phyloP scores from a whole-genome alignment of 306 rosid genomes.

The Pyrus pyrifolia region DNA sequence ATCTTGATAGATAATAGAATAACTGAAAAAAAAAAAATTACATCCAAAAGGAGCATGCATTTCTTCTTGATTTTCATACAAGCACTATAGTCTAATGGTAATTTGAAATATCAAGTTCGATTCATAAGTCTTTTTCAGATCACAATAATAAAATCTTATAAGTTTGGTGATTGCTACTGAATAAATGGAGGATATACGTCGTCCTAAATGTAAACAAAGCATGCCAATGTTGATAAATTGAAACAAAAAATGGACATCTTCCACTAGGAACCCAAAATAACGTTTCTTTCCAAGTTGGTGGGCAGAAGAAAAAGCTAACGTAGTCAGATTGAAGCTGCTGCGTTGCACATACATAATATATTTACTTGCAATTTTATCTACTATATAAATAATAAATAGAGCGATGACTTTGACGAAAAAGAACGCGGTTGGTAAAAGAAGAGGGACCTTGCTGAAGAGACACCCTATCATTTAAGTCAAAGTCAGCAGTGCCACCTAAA shows the following conservation, averaged over 20 bases:
- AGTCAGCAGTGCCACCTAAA: no score
- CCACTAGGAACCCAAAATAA: background rate
- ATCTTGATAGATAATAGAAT: no score
- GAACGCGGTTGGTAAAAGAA: constrained; percentile 7
- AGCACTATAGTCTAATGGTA: no score
- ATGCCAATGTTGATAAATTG: constrained; percentile 16
- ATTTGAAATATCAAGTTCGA: no score
- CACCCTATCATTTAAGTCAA: no score
- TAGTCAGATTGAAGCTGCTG: background rate
- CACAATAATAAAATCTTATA: background rate
- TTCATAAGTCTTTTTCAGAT: no score
- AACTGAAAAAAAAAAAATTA: no score
- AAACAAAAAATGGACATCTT: constrained; percentile 3
- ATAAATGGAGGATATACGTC: background rate
- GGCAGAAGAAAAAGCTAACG: background rate
- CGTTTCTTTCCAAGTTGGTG: constrained; percentile 1
- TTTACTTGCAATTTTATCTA: background rate
- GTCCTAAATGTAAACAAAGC: background rate
- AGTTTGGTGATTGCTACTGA: background rate
- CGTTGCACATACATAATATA: no score
- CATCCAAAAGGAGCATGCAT: no score
- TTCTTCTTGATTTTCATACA: no score
- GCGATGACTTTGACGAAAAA: constrained; percentile 2
- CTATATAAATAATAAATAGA: background rate
- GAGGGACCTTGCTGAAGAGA: no score